phyloP scores from a whole-genome alignment of 371 early-diverging fungal genomes.

The Haplosporangium sp. region DNA sequence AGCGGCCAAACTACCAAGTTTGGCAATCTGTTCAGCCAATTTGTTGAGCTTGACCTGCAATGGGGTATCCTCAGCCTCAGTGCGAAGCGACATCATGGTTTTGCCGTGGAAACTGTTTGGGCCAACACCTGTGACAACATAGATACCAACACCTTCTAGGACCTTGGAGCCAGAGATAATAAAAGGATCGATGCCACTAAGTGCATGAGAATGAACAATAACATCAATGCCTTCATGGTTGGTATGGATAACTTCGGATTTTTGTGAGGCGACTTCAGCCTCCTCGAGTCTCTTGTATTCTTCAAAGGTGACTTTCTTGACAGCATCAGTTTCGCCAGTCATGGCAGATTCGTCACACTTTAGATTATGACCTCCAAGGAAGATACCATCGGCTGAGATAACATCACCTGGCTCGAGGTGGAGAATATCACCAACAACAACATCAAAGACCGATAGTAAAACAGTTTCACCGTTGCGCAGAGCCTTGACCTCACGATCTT shows the following conservation, averaged over 20 bases:
- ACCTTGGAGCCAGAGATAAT: slow-evolving; percentile 82
- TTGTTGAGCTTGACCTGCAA: slow-evolving; percentile 75
- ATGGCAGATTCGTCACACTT: slow-evolving; percentile 92
- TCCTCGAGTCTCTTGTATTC: slow-evolving; percentile 43
- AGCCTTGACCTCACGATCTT: slow-evolving; percentile 79
- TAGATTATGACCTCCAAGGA: slow-evolving; percentile 83
- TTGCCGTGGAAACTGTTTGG: slow-evolving; percentile 80
- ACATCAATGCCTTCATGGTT: slow-evolving; percentile 40
- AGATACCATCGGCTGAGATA: slow-evolving; percentile 90
- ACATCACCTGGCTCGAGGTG: slow-evolving; percentile 96
- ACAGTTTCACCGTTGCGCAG: slow-evolving; percentile 80
- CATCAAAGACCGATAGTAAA: slow-evolving; percentile 87
- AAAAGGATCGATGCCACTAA: slow-evolving; percentile 68
- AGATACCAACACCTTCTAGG: slow-evolving; percentile 80
- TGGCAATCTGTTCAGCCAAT: slow-evolving; percentile 79
- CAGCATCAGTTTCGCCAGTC: slow-evolving; percentile 93
- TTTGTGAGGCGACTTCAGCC: slow-evolving; percentile 60
- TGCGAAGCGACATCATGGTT: slow-evolving; percentile 78
- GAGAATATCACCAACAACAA: slow-evolving; percentile 92
- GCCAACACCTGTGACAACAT: slow-evolving; percentile 79
- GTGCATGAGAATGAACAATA: slow-evolving; percentile 47
- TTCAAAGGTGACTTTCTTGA: slow-evolving; percentile 69
- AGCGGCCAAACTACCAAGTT: slow-evolving; percentile 75
- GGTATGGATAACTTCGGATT: slow-evolving; percentile 35
- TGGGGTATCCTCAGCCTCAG: slow-evolving; percentile 72